phyloP scores from a whole-genome alignment of 2,329 filamentous ascomycete species.

The Colletotrichum brevisporum region DNA sequence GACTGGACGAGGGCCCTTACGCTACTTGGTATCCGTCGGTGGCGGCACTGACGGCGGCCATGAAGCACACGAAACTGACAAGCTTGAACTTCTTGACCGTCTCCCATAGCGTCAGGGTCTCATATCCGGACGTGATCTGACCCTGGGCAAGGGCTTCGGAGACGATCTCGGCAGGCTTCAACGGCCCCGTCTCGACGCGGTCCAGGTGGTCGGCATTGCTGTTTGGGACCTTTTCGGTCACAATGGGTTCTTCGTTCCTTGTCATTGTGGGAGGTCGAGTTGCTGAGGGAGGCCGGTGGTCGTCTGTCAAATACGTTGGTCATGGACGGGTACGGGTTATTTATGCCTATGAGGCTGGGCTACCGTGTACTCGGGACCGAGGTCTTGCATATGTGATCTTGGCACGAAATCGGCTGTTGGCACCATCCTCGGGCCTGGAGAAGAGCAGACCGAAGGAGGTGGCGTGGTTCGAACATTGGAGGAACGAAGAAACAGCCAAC shows the following conservation, averaged over 20 bases:
- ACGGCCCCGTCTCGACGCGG: slow-evolving; percentile 2
- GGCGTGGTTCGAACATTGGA: background rate
- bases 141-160: slow-evolving; percentile 31
- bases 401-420: background rate
- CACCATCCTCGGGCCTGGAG: background rate
- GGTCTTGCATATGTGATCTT: background rate
- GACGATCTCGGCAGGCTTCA: slow-evolving; percentile 6
- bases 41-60: slow-evolving; percentile 44
- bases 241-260: background rate
- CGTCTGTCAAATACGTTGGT: background rate
- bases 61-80: slow-evolving; percentile 44
- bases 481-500: too few relatives aligned
- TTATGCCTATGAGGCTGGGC: background rate
- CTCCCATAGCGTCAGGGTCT: slow-evolving; percentile 45
- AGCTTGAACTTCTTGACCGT: slow-evolving; percentile 47
- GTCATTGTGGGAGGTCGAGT: background rate
- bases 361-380: background rate
- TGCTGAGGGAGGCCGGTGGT: background rate
- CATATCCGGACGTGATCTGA: slow-evolving; percentile 47
- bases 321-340: background rate
- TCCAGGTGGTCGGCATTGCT: slow-evolving; percentile 2
- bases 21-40: slow-evolving; percentile 48
- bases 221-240: background rate
- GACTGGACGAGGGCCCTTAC: slow-evolving; percentile 24
- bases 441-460: background rate